These are phyloP conservation scores for Solanum chilense DNA, from an alignment of 257 asterid species.

Conservation along the genomic window DNA sequence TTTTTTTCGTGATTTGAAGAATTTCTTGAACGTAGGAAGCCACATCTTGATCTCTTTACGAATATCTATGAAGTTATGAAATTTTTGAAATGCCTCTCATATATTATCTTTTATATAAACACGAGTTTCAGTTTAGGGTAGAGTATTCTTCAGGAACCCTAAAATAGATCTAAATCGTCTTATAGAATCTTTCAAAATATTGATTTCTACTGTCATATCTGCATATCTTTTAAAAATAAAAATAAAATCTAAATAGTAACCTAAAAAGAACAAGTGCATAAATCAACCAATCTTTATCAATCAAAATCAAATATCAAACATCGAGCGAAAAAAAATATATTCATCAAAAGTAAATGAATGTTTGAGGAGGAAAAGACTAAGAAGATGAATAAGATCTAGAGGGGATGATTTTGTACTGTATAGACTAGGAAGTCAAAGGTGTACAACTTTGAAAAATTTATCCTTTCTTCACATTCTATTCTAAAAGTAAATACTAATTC, in stretches of 20 bases:
- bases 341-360: neutral
- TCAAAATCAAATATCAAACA: neutral
- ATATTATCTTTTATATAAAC: too few species aligned
- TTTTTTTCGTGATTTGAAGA: too few species aligned
- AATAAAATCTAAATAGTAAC: neutral
- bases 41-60: too few species aligned
- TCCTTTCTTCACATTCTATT: neutral
- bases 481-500: neutral
- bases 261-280: too few species aligned
- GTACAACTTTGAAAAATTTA: neutral
- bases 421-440: neutral
- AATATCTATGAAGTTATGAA: too few species aligned
- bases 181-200: too few species aligned
- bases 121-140: too few species aligned
- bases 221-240: too few species aligned
- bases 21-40: too few species aligned
- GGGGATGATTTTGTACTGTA: neutral
- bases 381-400: neutral
- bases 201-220: fast-evolving
- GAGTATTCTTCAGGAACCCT: too few species aligned
- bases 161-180: too few species aligned
- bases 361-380: neutral
- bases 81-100: too few species aligned
- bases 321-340: neutral
- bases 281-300: neutral